Evolutionary conservation across 2,329 filamentous ascomycete genomes (phyloP).

Genomic region (Emmonsiellopsis sp.): DNA sequence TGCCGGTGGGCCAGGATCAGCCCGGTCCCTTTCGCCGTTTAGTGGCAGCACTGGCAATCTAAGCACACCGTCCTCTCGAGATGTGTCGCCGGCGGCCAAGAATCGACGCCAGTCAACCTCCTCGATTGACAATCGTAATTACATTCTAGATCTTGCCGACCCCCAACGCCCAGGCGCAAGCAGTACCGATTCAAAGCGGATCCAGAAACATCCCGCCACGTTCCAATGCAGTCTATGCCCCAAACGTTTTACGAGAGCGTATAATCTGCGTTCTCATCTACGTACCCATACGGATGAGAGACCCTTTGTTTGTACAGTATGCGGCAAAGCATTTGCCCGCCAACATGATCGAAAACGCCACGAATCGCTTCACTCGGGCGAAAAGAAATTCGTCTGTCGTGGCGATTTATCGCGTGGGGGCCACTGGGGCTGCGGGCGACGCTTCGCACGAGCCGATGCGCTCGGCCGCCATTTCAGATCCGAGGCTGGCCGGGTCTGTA

Average conservation of each 20-base stretch:
- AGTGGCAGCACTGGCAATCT: slow-evolving; percentile 21
- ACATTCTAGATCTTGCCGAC: slow-evolving; percentile 86
- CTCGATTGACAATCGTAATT: slow-evolving; percentile 51
- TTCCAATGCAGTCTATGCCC: slow-evolving; percentile 92
- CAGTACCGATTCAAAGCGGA: slow-evolving; percentile 60
- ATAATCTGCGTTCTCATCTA: slow-evolving; percentile 90
- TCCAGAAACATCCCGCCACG: slow-evolving; percentile 93
- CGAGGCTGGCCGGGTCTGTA: slow-evolving; percentile 90
- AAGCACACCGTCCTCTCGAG: slow-evolving; percentile 35
- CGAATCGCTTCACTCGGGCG: slow-evolving; percentile 88
- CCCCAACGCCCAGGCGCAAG: slow-evolving; percentile 65
- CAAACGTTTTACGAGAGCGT: slow-evolving; percentile 91
- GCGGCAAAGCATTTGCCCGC: slow-evolving; percentile 91
- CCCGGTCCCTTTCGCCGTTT: slow-evolving; percentile 37
- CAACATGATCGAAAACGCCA: slow-evolving; percentile 97
- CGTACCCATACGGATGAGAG: slow-evolving; percentile 95
- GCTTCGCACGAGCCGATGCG: slow-evolving; percentile 91
- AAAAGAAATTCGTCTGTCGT: slow-evolving; percentile 98
- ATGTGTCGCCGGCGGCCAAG: slow-evolving; percentile 32
- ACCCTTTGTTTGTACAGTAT: slow-evolving; percentile 94
- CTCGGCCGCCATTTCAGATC: slow-evolving; percentile 90
- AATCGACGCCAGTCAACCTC: slow-evolving; percentile 36
- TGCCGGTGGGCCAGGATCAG: slow-evolving; percentile 19
- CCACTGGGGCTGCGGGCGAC: slow-evolving; percentile 84
- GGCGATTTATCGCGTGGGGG: slow-evolving; percentile 75